Base-by-base conservation (phyloP, 192 early-diverging fungal genomes). In the Dimargaris verticillata region DNA sequence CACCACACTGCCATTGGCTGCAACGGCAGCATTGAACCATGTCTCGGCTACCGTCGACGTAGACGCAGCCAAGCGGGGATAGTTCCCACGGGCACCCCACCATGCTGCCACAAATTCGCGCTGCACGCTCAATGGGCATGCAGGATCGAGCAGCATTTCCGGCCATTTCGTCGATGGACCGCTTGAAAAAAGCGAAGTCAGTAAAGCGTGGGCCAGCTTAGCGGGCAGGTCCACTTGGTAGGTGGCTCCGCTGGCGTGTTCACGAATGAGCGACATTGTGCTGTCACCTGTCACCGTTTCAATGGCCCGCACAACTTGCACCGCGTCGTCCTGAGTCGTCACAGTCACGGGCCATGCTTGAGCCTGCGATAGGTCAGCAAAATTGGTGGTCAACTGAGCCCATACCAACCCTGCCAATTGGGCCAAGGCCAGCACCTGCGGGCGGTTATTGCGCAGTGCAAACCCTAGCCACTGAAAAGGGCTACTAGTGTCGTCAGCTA, bases 61-160 rank as follows among this genome's bases (percentile, higher is more conserved):
- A 7, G 33, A 38, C 33, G 7, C 33, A 2, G 33, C 33, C 33
- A 38, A 38, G 2, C 33, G 33, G 7, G 33, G 33, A 7, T 38
- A n/a, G 53, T 55, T 28, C n/a, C 24, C 14, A 28, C 42, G 45
- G 42, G 66, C 33, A 51, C 74, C 74, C 68, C 68, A 72, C 74
- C 74, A 75, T 1, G 74, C 70, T 1, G 74, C 74, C 17, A 75
- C 53, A 28, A 66, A 75, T 61, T 75, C 74, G 55, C 74, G 70
- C 64, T 66, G 68, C 44, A 75, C 74, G 25, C 38, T n/a, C 17
- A 24, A 20, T 13, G 57, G 57, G 18, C 57, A 59, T 6, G 6
- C n/a, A 25, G 57, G 57, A 17, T 59, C 38, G 15, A 20, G 17
- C 5, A 59, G 33, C 33, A 38, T 38, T 38, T 38, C 7, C 3